Percentiles rank a stretch among this genome's conserved stretches.
These are phyloP conservation scores for Reutealis trisperma DNA, from an alignment of 345 rosid species.

Conservation along the genomic window DNA sequence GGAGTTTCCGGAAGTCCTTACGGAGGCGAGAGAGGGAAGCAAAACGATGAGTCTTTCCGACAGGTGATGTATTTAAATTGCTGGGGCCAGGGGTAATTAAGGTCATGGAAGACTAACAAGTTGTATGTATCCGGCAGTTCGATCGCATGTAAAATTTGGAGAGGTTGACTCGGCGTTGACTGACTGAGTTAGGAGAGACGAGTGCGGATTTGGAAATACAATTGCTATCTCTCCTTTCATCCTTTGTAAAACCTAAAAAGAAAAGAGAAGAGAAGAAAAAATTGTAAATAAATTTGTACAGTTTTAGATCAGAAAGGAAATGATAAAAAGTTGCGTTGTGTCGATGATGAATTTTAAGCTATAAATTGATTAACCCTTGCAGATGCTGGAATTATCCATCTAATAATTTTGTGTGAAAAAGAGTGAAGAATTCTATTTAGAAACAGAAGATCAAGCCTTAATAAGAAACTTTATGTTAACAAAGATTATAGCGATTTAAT, in stretches of 20 bases:
- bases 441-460: too few species aligned
- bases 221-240: neutral
- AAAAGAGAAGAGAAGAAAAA: neutral
- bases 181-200: neutral
- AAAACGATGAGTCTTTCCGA: conserved; percentile 69
- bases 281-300: neutral
- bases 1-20: conserved; percentile 20
- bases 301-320: neutral
- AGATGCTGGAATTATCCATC: too few species aligned
- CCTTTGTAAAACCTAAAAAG: neutral
- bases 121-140: too few species aligned
- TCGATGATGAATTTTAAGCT: neutral
- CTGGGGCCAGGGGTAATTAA: conserved; percentile 66
- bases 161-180: neutral
- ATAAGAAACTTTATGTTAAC: too few species aligned
- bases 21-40: conserved; percentile 20
- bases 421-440: too few species aligned
- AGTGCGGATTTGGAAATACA: neutral
- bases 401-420: too few species aligned
- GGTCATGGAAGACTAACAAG: neutral
- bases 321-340: neutral
- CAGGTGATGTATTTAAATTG: conserved; percentile 87
- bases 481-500: too few species aligned
- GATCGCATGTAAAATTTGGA: neutral
- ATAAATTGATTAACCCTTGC: too few species aligned